Conservation (phyloP, 2,329 filamentous ascomycete genomes). For the Exophiala sp. region DNA sequence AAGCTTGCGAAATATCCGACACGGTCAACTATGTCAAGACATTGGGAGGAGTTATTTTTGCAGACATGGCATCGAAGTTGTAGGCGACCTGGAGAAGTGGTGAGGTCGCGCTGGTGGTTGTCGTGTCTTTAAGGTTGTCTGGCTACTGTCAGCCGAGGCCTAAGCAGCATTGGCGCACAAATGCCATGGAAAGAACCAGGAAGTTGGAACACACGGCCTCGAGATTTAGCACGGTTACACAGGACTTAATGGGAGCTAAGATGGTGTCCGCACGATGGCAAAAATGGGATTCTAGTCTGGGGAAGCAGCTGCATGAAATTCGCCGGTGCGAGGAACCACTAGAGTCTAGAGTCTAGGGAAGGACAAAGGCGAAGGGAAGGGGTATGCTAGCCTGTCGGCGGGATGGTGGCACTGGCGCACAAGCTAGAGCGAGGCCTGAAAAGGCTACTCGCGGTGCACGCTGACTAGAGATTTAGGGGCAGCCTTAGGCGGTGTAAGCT, state of each 20-base stretch:
- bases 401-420: neutral
- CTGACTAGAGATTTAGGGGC: conserved; percentile 3
- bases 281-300: neutral
- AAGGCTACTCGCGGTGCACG: neutral
- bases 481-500: conserved; percentile 1
- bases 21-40: no score
- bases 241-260: conserved; percentile 23
- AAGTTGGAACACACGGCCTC: neutral
- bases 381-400: neutral
- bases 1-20: no score
- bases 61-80: no score
- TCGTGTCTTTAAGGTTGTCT: conserved; percentile 22
- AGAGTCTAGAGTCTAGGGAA: neutral
- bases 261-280: conserved; percentile 18
- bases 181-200: neutral
- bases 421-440: neutral
- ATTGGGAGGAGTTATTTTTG: no score
- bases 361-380: neutral
- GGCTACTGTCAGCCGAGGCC: neutral
- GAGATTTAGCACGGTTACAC: conserved; percentile 22
- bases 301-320: conserved; percentile 13
- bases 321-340: conserved; percentile 10
- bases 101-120: neutral
- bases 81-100: neutral
- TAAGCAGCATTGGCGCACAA: neutral